phyloP scores from a whole-genome alignment of 108 stramenopile species.

The Seminavis robusta region DNA sequence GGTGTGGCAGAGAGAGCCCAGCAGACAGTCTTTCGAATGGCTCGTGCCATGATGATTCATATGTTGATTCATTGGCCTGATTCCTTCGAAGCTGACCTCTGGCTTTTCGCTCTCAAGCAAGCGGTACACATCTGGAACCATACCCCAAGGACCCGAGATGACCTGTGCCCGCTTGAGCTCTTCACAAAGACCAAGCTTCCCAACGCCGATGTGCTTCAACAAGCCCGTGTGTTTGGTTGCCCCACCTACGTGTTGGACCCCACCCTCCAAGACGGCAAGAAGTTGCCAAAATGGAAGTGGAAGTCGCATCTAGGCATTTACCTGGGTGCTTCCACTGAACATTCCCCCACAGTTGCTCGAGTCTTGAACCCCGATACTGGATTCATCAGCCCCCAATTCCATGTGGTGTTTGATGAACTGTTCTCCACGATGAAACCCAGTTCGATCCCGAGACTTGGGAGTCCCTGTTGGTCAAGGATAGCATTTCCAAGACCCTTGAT shows the following conservation, averaged over 20 bases:
- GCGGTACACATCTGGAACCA: conserved; percentile 30
- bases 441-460: no score
- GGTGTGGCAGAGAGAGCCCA: conserved; percentile 43
- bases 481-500: no score
- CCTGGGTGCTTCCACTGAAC: conserved; percentile 29
- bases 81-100: conserved; percentile 9
- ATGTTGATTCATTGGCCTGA: conserved; percentile 36
- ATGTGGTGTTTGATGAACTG: conserved; percentile 42
- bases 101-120: conserved; percentile 48
- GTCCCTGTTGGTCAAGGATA: no score
- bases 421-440: conserved; percentile 40
- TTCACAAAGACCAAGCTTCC: conserved; percentile 4
- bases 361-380: conserved; percentile 33
- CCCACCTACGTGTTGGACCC: conserved; percentile 13
- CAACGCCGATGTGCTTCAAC: conserved; percentile 7
- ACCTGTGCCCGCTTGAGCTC: conserved; percentile 16
- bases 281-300: conserved; percentile 39
- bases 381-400: conserved; percentile 33
- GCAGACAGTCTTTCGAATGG: conserved; percentile 23
- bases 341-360: conserved; percentile 34
- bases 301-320: conserved; percentile 31
- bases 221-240: conserved; percentile 33
- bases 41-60: conserved; percentile 44
- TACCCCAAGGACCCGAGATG: conserved; percentile 9
- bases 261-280: conserved; percentile 18